Base-by-base conservation (phyloP, 2,329 filamentous ascomycete species). In the Hirsutella rhossiliensis region DNA sequence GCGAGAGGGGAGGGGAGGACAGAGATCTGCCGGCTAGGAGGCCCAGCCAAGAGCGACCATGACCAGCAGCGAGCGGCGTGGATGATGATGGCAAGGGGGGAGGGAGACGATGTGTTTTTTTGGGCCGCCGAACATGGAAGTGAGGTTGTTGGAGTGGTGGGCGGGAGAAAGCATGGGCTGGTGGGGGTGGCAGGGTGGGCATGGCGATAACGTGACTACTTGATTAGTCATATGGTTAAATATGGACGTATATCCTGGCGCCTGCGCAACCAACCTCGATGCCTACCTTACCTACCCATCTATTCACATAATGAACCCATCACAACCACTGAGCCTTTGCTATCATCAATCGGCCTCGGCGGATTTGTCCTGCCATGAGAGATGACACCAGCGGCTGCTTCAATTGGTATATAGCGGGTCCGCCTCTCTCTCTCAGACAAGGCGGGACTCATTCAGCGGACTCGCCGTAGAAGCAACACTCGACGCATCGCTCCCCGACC, bases 401-500 rank as follows among this genome's bases (percentile, higher is more conserved):
- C 23, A 23, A 36, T 18, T 17, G 34, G 17, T 36, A 17, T 17
- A 17, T 17, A 9, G 8, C n/a, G 3, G 8, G 3, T 15, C 34
- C 34, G 15, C 30, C 11, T 17, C 34, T 17, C 8, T 3, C 34
- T 15, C 7, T 43, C 23, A 43, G 7, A 41, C 40, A 11, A 43
- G 42, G 28, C 42, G 42, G 23, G 42, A 49, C 27, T 38, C 43
- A 36, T 48, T 48, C 15, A 45, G 30, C 1, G 55, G 57, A 43
- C 59, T 61, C 7, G 56, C 50, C 7, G 54, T 59, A 18, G 65
- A 67, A 7, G 56, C 58, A 42, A 65, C 51, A 46, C 64, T 67
- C 1, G 59, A 61, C 13, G 52, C 52, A 27, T 66, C 64, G 45
- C 65, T 67, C 11, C 50, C 52, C 20, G 63, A 66, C 20, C 58